A percentile compares a stretch with the other conserved stretches of the same genome.
phyloP scores from a whole-genome alignment of 2,329 filamentous ascomycete species.

The Pseudogymnoascus sp. region DNA sequence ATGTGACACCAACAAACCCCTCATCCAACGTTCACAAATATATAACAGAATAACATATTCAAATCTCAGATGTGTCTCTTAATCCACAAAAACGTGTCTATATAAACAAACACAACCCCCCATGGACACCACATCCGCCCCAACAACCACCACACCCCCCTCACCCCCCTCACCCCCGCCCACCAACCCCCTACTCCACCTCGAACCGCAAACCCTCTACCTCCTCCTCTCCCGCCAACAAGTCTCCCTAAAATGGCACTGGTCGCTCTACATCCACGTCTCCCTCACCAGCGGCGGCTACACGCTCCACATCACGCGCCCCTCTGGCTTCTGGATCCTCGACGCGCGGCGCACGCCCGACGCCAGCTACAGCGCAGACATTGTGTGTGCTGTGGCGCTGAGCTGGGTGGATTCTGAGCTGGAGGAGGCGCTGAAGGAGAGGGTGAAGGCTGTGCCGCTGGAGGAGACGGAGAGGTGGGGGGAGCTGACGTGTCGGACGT shows the following conservation, averaged over 20 bases:
- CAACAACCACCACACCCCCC: not conserved
- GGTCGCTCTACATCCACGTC: not conserved
- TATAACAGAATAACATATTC: not conserved
- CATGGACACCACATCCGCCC: not conserved
- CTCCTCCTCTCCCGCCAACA: not conserved
- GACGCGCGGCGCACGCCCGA: not conserved
- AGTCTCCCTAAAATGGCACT: not conserved
- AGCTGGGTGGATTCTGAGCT: not conserved
- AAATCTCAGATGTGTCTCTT: not conserved
- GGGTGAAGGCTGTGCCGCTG: not conserved
- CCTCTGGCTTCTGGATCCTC: not conserved
- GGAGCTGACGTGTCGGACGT: not conserved
- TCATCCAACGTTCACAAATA: not conserved
- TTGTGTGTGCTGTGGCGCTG: not conserved
- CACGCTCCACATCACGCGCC: not conserved
- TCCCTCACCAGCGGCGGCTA: not conserved
- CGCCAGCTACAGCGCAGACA: not conserved
- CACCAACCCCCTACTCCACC: not conserved
- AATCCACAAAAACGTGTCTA: not conserved
- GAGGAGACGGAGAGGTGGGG: not conserved
- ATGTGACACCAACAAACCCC: not conserved
- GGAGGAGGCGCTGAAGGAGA: not conserved
- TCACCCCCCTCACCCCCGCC: not conserved
- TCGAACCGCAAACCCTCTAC: not conserved
- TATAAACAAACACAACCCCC: not conserved